Conservation (phyloP, 768 basidiomycete genomes). For the Phlebiopsis flavidoalba region DNA sequence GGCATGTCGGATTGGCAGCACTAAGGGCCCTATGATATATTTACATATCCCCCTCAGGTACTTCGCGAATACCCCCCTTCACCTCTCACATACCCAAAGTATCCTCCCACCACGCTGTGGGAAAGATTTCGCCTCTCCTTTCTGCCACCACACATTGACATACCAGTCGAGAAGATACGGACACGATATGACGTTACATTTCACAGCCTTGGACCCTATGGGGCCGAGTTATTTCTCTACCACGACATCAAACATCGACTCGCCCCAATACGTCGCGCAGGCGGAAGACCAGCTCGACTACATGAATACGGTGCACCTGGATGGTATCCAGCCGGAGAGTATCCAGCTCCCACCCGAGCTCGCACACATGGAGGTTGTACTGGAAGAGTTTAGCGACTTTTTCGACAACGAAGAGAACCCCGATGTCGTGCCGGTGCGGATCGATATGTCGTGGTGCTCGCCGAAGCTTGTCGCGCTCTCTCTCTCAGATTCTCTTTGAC, state of each 20-base stretch:
- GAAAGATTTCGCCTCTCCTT: conserved; percentile 39
- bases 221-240: conserved; percentile 68
- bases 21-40: not conserved
- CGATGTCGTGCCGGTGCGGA: conserved; percentile 31
- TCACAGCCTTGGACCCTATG: conserved; percentile 65
- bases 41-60: conserved; percentile 31
- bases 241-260: conserved; percentile 52
- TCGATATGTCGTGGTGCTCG: conserved; percentile 61
- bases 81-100: conserved; percentile 43
- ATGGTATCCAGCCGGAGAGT: not conserved
- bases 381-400: conserved; percentile 38
- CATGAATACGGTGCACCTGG: not conserved
- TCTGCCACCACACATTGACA: conserved; percentile 29
- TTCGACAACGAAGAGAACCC: conserved; percentile 29
- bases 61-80: conserved; percentile 53
- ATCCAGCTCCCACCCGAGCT: conserved; percentile 35
- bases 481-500: conserved; percentile 52
- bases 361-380: conserved; percentile 42
- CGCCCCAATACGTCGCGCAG: conserved; percentile 29
- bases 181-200: conserved; percentile 58
- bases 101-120: conserved; percentile 54
- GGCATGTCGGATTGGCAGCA: conserved; percentile 31
- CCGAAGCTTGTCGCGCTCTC: conserved; percentile 67
- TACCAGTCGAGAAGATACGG: conserved; percentile 57
- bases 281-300: conserved; percentile 23